A percentile compares a stretch with the other conserved stretches of the same genome.
Evolutionary conservation across 805 yeast species (phyloP).

Genomic region (Clavispora fructus): DNA sequence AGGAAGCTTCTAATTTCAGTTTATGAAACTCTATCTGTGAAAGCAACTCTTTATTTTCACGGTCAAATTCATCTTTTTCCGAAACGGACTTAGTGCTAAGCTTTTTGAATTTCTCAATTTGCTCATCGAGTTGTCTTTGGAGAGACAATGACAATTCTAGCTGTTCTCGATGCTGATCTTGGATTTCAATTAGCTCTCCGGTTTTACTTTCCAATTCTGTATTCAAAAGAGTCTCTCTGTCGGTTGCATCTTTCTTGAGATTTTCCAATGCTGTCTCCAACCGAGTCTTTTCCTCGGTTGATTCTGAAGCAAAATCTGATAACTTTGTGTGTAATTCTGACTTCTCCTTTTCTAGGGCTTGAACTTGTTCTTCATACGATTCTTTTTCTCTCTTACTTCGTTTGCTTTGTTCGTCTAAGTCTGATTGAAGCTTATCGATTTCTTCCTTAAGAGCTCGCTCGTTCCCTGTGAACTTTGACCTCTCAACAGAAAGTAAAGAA

Average conservation of each 20-base stretch:
- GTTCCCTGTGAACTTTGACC: neutral
- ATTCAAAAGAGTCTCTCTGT: neutral
- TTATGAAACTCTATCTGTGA: neutral
- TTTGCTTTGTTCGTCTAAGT: neutral
- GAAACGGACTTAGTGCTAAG: constrained; percentile 1
- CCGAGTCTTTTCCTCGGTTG: neutral
- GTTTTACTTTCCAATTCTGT: neutral
- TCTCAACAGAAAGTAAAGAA: neutral
- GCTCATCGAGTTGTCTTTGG: constrained; percentile 37
- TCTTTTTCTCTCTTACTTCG: neutral
- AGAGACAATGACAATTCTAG: constrained; percentile 7
- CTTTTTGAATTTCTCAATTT: constrained; percentile 14
- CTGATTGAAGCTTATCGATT: neutral
- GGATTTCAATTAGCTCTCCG: neutral
- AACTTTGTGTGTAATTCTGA: neutral
- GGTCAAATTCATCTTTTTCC: neutral
- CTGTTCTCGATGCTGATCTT: neutral
- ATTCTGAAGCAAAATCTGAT: neutral
- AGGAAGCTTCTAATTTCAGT: neutral
- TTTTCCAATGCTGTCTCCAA: neutral
- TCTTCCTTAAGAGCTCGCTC: neutral
- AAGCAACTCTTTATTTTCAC: constrained; percentile 1
- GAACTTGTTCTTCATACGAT: neutral
- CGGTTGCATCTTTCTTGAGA: neutral
- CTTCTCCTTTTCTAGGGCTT: neutral